Conservation (phyloP, 805 yeast genomes). For the Saccharomyces kudriavzevii region DNA sequence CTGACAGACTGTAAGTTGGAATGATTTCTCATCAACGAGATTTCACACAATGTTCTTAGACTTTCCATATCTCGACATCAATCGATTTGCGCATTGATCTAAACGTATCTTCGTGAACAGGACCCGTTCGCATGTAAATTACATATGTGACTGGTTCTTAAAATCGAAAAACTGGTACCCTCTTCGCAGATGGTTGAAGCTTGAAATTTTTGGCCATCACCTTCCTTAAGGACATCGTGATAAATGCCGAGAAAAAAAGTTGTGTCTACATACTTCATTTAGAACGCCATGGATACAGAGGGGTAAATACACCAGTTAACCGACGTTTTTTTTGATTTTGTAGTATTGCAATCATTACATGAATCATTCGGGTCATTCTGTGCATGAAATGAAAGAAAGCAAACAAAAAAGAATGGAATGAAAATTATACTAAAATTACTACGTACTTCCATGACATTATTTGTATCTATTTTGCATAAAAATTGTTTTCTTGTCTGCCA, state of each 20-base stretch:
- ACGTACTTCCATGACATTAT: not conserved
- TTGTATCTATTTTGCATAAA: not conserved
- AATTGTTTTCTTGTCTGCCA: not conserved
- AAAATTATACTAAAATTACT: not conserved
- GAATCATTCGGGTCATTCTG: not conserved
- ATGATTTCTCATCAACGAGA: conserved; percentile 20
- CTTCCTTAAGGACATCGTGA: not conserved
- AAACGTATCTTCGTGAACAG: not conserved
- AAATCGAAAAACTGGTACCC: not conserved
- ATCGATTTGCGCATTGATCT: not conserved
- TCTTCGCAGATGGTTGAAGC: not conserved
- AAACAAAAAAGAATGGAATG: not conserved
- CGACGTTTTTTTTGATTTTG: not conserved
- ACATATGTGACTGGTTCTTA: not conserved
- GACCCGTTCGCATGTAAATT: not conserved
- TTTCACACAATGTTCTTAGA: conserved; percentile 17
- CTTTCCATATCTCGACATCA: conserved; percentile 7
- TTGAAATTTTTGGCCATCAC: not conserved
- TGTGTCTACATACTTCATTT: not conserved
- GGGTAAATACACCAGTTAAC: not conserved
- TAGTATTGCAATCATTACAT: not conserved
- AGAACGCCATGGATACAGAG: not conserved
- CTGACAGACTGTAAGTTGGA: conserved; percentile 23
- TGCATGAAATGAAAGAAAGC: not conserved
- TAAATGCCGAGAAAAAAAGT: not conserved